phyloP scores from a whole-genome alignment of 2,329 filamentous ascomycete genomes.

The Beauveria caledonica region DNA sequence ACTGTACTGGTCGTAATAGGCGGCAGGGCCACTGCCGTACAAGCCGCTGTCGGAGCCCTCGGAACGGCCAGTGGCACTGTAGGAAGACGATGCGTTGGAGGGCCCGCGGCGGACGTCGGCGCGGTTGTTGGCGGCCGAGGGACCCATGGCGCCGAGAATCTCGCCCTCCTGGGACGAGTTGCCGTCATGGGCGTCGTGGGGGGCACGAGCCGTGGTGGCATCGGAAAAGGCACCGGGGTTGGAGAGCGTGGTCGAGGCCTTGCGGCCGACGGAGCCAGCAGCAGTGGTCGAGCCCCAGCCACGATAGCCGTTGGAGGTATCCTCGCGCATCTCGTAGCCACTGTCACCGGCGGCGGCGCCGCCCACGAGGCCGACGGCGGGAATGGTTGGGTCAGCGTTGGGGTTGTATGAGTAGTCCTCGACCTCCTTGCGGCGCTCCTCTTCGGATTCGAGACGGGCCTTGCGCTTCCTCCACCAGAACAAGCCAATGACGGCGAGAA shows the following conservation, averaged over 20 bases:
- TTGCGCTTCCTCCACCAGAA: slow-evolving; percentile 88
- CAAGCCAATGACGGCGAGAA: slow-evolving; percentile 67
- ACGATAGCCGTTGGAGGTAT: slow-evolving; percentile 71
- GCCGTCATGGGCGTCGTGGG: slow-evolving; percentile 46
- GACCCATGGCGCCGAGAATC: slow-evolving; percentile 74
- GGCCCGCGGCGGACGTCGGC: slow-evolving; percentile 76
- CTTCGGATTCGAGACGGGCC: slow-evolving; percentile 73
- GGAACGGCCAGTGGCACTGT: slow-evolving; percentile 74
- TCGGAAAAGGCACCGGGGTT: slow-evolving; percentile 65
- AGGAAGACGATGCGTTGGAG: slow-evolving; percentile 93
- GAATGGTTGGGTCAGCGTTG: slow-evolving; percentile 83
- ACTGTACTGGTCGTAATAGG: slow-evolving; percentile 53
- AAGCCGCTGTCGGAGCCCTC: slow-evolving; percentile 52
- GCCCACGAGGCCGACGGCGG: slow-evolving; percentile 32
- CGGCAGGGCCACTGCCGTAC: slow-evolving; percentile 34
- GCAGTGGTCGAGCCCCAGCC: slow-evolving; percentile 82
- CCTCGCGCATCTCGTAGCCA: slow-evolving; percentile 69
- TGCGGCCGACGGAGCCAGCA: slow-evolving; percentile 62
- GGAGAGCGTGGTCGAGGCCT: slow-evolving; percentile 83
- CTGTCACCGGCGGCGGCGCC: slow-evolving; percentile 40
- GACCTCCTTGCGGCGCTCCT: slow-evolving; percentile 87
- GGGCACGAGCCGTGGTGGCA: slow-evolving; percentile 63
- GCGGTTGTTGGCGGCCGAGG: slow-evolving; percentile 57
- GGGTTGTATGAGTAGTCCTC: slow-evolving; percentile 97
- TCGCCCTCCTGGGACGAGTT: slow-evolving; percentile 63